phyloP scores from a whole-genome alignment of 371 early-diverging fungal genomes.

The Mucor ambiguus region DNA sequence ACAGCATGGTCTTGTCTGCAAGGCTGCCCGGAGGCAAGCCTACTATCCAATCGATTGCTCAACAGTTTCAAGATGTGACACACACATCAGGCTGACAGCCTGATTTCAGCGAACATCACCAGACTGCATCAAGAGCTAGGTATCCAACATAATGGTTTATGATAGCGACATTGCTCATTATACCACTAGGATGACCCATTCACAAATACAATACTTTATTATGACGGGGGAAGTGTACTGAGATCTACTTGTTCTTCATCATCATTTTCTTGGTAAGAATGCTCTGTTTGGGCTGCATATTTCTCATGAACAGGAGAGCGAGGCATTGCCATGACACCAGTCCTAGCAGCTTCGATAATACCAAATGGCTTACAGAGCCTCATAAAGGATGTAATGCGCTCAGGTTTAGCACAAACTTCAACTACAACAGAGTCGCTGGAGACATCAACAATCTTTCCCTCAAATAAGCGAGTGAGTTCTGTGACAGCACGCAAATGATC shows the following conservation, averaged over 20 bases:
- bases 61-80: not conserved
- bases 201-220: too few species aligned
- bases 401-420: conserved; percentile 87
- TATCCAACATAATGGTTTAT: too few species aligned
- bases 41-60: not conserved
- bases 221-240: conserved; percentile 79
- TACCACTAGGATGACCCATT: too few species aligned
- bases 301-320: conserved; percentile 76
- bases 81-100: too few species aligned
- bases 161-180: too few species aligned
- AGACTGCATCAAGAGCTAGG: too few species aligned
- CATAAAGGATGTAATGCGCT: conserved; percentile 88
- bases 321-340: conserved; percentile 95
- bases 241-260: conserved; percentile 70
- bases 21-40: not conserved
- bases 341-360: conserved; percentile 90
- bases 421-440: conserved; percentile 79
- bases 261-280: conserved; percentile 36
- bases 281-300: conserved; percentile 58
- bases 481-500: conserved; percentile 80
- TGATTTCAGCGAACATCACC: not conserved
- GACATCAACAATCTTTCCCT: conserved; percentile 91
- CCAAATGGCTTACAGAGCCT: conserved; percentile 93
- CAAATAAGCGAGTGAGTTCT: conserved; percentile 84
- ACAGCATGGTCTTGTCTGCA: not conserved